A percentile compares a stretch with the other conserved stretches of the same genome.
phyloP scores from a whole-genome alignment of 2,329 filamentous ascomycete genomes.

The Exutisphaerella laricina region DNA sequence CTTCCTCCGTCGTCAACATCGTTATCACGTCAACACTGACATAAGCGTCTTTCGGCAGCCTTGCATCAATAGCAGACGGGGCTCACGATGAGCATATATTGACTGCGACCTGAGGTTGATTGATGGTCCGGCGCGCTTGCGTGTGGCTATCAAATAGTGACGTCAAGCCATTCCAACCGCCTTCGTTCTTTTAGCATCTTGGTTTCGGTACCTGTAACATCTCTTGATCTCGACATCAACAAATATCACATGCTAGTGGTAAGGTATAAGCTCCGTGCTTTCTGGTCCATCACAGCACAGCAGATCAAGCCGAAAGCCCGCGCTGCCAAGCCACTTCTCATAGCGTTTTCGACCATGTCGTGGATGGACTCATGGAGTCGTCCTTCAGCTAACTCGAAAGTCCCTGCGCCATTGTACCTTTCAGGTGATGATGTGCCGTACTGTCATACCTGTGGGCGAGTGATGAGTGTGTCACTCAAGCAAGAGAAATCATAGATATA shows the following conservation, averaged over 20 bases:
- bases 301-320: neutral
- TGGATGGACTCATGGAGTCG: constrained; percentile 45
- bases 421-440: constrained; percentile 48
- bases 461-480: constrained; percentile 40
- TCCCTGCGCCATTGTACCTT: constrained; percentile 43
- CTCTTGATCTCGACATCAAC: neutral
- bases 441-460: constrained; percentile 53
- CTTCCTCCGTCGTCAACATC: neutral
- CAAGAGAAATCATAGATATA: neutral
- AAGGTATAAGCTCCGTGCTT: too few species aligned
- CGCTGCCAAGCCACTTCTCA: too few species aligned
- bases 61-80: too few species aligned
- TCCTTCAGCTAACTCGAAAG: constrained; percentile 22
- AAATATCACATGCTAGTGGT: neutral
- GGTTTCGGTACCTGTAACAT: too few species aligned
- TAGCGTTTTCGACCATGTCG: constrained; percentile 34
- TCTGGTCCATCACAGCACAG: too few species aligned
- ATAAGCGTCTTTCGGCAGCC: too few species aligned
- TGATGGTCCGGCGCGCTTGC: too few species aligned
- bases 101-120: too few species aligned
- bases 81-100: too few species aligned
- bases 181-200: neutral
- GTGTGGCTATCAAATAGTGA: constrained; percentile 1
- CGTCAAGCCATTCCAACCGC: neutral
- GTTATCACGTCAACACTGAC: too few species aligned